These are phyloP conservation scores for Zanthoxylum bungeanum DNA, from an alignment of 345 rosid species.

Conservation along the genomic window DNA sequence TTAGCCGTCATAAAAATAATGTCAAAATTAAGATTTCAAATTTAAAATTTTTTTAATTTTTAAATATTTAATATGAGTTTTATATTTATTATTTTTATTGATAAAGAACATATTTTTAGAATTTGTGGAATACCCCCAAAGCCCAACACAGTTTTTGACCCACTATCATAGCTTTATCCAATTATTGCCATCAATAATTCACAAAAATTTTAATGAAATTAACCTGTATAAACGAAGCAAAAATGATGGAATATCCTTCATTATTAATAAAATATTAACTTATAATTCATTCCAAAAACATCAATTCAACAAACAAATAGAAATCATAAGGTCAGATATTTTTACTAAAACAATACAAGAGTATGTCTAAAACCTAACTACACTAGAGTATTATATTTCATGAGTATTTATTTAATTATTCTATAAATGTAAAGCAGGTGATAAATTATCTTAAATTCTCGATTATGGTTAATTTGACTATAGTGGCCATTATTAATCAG, in stretches of 20 bases:
- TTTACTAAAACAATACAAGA: not conserved
- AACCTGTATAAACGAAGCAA: not conserved
- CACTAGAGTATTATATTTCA: too few species aligned
- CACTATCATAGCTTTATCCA: not conserved
- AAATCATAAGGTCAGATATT: too few species aligned
- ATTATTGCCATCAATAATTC: not conserved
- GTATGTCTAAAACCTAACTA: not conserved
- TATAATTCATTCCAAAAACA: not conserved
- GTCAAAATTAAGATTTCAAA: too few species aligned
- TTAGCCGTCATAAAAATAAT: too few species aligned
- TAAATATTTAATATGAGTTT: too few species aligned
- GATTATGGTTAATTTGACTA: conserved; percentile 1
- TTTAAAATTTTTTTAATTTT: too few species aligned
- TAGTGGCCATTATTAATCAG: not conserved
- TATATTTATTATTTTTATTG: too few species aligned
- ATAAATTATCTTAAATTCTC: too few species aligned
- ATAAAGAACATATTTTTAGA: too few species aligned
- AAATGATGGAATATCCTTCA: not conserved
- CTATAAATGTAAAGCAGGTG: not conserved
- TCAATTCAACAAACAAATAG: not conserved
- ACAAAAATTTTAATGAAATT: not conserved
- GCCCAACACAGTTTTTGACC: too few species aligned
- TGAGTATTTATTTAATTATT: too few species aligned
- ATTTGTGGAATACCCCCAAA: too few species aligned
- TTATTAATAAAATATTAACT: not conserved